phyloP scores from a whole-genome alignment of 441 rosid genomes.

The Populus tomentosa region DNA sequence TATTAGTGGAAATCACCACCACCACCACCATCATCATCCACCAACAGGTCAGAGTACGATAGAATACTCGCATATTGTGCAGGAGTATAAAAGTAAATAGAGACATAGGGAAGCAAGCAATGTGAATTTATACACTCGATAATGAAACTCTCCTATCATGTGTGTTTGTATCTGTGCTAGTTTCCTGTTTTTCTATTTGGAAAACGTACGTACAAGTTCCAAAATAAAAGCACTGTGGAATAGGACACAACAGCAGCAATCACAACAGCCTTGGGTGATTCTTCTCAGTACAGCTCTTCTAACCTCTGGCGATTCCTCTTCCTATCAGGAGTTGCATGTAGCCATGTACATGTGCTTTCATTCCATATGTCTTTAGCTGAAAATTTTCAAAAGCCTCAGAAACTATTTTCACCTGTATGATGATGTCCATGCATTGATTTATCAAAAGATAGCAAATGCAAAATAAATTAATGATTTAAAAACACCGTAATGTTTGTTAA shows the following conservation, averaged over 20 bases:
- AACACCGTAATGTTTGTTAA: conserved; percentile 6
- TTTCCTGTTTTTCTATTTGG: background rate
- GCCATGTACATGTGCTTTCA: conserved; percentile 40
- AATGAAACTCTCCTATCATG: background rate
- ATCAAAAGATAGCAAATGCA: background rate
- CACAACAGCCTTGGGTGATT: background rate
- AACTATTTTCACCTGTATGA: conserved; percentile 44
- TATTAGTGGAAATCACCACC: background rate
- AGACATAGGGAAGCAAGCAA: too few species aligned
- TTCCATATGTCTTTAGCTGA: conserved; percentile 48
- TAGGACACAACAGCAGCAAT: background rate
- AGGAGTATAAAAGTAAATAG: too few species aligned
- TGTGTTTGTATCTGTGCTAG: background rate
- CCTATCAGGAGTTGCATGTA: conserved; percentile 49
- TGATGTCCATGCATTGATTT: background rate
- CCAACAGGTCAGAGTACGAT: background rate
- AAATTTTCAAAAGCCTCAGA: conserved; percentile 56
- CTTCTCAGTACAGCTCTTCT: background rate
- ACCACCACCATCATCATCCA: background rate
- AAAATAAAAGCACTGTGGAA: background rate
- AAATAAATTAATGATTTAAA: background rate
- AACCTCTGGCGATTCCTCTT: conserved; percentile 26
- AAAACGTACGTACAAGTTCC: background rate
- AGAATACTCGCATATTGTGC: too few species aligned
- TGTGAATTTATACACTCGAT: too few species aligned